phyloP scores from a whole-genome alignment of 768 basidiomycete species.

The Tulasnella calospora region DNA sequence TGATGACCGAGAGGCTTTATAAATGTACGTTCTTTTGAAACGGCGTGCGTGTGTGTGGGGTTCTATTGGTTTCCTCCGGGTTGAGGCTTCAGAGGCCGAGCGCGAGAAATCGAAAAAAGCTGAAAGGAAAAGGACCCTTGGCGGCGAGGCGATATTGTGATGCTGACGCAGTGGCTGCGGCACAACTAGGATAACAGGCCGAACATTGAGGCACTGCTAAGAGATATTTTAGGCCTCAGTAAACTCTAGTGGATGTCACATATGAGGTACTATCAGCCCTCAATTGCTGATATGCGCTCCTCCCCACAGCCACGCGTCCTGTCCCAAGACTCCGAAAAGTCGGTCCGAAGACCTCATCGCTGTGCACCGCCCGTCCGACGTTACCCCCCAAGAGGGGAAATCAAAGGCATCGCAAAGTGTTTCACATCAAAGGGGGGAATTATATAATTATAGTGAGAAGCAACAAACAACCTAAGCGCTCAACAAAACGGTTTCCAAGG shows the following conservation, averaged over 20 bases:
- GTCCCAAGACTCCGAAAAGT: not conserved
- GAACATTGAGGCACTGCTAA: not conserved
- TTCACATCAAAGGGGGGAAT: not conserved
- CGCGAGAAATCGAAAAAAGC: constrained; percentile 5
- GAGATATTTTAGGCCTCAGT: not conserved
- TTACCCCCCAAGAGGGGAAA: not conserved
- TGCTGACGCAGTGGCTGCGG: not conserved
- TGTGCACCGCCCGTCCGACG: not conserved
- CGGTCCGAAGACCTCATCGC: not conserved
- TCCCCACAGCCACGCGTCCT: not conserved
- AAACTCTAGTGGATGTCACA: not conserved
- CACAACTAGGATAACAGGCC: not conserved
- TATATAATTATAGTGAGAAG: not conserved
- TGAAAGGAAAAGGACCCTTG: constrained; percentile 1
- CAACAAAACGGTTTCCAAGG: not conserved
- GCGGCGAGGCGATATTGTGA: not conserved
- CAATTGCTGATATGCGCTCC: not conserved
- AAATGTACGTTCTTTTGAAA: not conserved
- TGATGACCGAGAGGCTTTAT: not conserved
- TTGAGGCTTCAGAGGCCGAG: not conserved
- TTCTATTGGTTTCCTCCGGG: not conserved
- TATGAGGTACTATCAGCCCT: not conserved
- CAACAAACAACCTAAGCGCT: not conserved
- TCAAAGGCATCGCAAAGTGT: no score
- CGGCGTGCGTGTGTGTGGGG: not conserved